Conservation (phyloP, 2,329 filamentous ascomycete species). For the Fusarium tuaranense region DNA sequence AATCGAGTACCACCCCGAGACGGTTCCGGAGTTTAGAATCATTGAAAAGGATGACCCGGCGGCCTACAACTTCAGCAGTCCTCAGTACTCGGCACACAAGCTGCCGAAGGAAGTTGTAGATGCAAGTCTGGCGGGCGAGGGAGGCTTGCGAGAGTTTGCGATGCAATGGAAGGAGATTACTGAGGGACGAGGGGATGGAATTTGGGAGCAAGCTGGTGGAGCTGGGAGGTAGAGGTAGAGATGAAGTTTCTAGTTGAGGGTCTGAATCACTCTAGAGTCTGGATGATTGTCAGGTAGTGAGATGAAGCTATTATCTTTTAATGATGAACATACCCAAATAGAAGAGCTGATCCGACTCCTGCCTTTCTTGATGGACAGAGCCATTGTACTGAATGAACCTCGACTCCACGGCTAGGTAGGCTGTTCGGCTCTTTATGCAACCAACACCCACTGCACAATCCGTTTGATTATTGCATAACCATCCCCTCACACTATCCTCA, state of each 20-base stretch:
- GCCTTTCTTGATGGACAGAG: background rate
- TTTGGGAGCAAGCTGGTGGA: constrained; percentile 52
- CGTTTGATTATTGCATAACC: background rate
- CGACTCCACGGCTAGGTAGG: background rate
- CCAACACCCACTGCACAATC: background rate
- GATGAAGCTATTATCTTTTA: background rate
- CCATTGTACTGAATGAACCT: background rate
- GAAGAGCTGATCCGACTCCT: background rate
- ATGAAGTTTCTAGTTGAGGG: background rate
- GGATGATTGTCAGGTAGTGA: background rate
- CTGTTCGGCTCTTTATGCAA: background rate
- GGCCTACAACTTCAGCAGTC: constrained; percentile 85
- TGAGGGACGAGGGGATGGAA: constrained; percentile 53
- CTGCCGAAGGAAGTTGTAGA: constrained; percentile 92
- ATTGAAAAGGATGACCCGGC: constrained; percentile 88
- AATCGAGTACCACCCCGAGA: constrained; percentile 66
- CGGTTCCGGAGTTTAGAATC: constrained; percentile 82
- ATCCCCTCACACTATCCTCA: background rate
- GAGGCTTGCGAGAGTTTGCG: constrained; percentile 84
- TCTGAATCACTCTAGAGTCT: background rate
- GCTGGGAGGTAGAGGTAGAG: constrained; percentile 24
- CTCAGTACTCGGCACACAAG: constrained; percentile 95
- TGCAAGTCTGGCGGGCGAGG: constrained; percentile 74
- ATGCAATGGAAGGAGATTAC: constrained; percentile 76
- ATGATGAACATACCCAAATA: background rate